phyloP scores from a whole-genome alignment of 2,329 filamentous ascomycete genomes.

The Elsinoe arachidis region DNA sequence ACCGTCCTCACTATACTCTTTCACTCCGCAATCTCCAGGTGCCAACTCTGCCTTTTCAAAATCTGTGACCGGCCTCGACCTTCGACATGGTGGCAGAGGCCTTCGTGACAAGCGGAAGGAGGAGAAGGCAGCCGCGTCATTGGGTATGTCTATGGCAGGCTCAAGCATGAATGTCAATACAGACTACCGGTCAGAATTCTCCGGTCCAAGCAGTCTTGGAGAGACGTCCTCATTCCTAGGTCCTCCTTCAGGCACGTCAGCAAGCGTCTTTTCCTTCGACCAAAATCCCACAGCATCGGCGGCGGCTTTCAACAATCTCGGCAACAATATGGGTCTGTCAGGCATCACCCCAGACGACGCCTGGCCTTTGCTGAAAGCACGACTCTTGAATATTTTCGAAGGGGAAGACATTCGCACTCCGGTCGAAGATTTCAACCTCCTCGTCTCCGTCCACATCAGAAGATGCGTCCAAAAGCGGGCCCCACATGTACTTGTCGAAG shows the following conservation, averaged over 20 bases:
- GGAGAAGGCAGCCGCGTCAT: conserved; percentile 37
- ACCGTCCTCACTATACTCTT: conserved; percentile 69
- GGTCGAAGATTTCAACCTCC: conserved; percentile 72
- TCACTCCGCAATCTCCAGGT: conserved; percentile 66
- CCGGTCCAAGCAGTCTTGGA: conserved; percentile 18
- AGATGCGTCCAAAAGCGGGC: conserved; percentile 66
- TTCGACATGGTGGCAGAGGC: conserved; percentile 67
- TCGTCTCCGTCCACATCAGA: conserved; percentile 71
- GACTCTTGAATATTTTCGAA: conserved; percentile 69
- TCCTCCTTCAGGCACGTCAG: conserved; percentile 22
- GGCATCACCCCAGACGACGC: conserved; percentile 59
- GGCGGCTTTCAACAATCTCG: conserved; percentile 36
- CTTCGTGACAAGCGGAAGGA: conserved; percentile 63
- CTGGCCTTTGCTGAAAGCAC: conserved; percentile 71
- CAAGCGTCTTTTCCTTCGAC: conserved; percentile 27
- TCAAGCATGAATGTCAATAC: conserved; percentile 8
- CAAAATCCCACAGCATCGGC: conserved; percentile 26
- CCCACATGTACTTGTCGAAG: conserved; percentile 64
- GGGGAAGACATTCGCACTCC: conserved; percentile 72
- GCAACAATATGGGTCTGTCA: conserved; percentile 39
- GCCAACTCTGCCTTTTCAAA: conserved; percentile 65
- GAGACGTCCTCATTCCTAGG: conserved; percentile 16
- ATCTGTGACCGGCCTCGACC: conserved; percentile 69
- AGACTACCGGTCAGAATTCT: conserved; percentile 17
- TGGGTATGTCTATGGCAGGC: conserved; percentile 26